These are phyloP conservation scores for Phytopythium boreale DNA, from an alignment of 352 stramenopile genomes.

Conservation along the genomic window DNA sequence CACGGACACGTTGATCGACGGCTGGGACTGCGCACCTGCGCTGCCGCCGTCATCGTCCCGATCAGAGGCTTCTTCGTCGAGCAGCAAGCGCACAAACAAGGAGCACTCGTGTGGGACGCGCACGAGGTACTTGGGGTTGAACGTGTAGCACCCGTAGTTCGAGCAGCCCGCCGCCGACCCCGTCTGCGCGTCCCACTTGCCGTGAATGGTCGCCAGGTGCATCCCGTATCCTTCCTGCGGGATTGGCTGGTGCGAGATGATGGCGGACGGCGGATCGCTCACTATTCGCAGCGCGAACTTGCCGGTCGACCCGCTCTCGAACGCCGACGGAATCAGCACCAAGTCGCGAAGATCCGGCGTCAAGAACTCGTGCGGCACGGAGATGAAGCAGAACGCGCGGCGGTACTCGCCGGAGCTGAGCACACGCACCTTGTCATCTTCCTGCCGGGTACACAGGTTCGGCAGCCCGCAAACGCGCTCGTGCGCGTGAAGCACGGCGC, in stretches of 20 bases:
- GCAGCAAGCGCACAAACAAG: constrained; percentile 53
- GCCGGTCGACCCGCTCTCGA: constrained; percentile 36
- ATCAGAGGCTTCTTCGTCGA: constrained; percentile 16
- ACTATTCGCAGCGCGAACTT: constrained; percentile 60
- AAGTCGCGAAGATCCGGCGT: constrained; percentile 31
- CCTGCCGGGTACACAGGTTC: constrained; percentile 6
- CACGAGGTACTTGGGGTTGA: constrained; percentile 79
- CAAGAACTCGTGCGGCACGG: constrained; percentile 29
- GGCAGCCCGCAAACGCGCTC: constrained; percentile 52
- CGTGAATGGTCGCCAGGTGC: constrained; percentile 31
- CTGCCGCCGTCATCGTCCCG: constrained; percentile 4
- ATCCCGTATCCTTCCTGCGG: constrained; percentile 55
- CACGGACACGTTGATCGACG: constrained; percentile 73
- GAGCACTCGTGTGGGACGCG: constrained; percentile 45
- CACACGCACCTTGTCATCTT: constrained; percentile 22
- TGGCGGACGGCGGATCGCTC: constrained; percentile 43
- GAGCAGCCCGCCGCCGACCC: constrained; percentile 71
- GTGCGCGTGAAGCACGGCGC: constrained; percentile 41
- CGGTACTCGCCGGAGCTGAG: constrained; percentile 78
- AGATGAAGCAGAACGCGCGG: constrained; percentile 72
- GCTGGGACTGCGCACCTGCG: constrained; percentile 1
- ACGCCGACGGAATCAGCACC: constrained; percentile 77
- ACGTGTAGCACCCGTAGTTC: constrained; percentile 80
- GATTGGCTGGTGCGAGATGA: constrained; percentile 30
- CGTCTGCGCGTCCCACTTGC: constrained; percentile 46